phyloP scores from a whole-genome alignment of 2,329 filamentous ascomycete species.

The Gaeumannomyces sp. region DNA sequence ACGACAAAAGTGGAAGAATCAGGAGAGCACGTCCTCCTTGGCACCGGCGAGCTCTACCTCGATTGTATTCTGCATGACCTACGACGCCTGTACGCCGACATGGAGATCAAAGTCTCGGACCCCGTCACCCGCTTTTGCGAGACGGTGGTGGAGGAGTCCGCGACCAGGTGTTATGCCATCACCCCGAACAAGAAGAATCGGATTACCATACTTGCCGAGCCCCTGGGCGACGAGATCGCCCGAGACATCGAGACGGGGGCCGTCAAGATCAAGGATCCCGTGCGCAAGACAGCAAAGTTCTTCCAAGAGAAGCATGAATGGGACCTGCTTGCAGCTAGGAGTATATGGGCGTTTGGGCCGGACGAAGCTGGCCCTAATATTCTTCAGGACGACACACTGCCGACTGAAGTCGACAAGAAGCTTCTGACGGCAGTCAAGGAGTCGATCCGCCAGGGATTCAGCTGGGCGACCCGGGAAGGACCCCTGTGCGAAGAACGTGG shows the following conservation, averaged over 20 bases:
- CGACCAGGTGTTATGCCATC: conserved; percentile 95
- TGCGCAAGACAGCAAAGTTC: conserved; percentile 89
- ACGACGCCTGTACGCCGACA: conserved; percentile 88
- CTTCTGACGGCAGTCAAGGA: conserved; percentile 81
- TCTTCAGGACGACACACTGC: conserved; percentile 91
- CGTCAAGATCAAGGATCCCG: conserved; percentile 87
- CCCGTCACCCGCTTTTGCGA: conserved; percentile 97
- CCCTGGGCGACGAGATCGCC: conserved; percentile 88
- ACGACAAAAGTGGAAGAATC: conserved; percentile 97
- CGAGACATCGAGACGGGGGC: conserved; percentile 88
- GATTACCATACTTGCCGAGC: conserved; percentile 96
- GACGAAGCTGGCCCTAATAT: conserved; percentile 95
- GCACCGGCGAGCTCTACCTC: conserved; percentile 99
- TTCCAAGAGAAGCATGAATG: conserved; percentile 97
- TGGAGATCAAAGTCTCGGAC: conserved; percentile 99
- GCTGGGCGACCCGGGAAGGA: conserved; percentile 92
- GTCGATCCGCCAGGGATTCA: conserved; percentile 91
- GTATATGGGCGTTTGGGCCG: conserved; percentile 97
- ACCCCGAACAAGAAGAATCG: conserved; percentile 99
- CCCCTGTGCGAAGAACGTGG: conserved; percentile 95
- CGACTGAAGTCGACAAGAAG: conserved; percentile 91
- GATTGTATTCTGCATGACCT: conserved; percentile 96
- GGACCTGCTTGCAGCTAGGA: conserved; percentile 88
- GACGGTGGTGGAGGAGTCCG: conserved; percentile 93
- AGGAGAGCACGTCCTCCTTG: conserved; percentile 89